phyloP scores from a whole-genome alignment of 768 basidiomycete genomes.

The Polyporus arcularius region DNA sequence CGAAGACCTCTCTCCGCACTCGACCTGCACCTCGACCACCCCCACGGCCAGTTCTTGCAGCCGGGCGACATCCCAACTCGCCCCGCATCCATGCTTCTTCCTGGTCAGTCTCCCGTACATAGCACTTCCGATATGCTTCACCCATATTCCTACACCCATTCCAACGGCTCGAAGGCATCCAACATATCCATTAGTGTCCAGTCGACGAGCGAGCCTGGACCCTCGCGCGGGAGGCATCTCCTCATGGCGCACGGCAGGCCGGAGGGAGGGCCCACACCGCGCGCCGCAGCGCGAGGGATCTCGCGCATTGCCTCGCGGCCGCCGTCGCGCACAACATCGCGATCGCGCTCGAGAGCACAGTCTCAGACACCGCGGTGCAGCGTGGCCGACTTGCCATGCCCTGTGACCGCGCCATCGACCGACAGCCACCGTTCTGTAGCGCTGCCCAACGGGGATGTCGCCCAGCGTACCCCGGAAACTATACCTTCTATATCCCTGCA shows the following conservation, averaged over 20 bases:
- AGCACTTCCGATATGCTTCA: slow-evolving; percentile 3
- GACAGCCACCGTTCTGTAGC: slow-evolving; percentile 1
- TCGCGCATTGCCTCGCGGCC: slow-evolving; percentile 12
- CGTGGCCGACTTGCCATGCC: background rate
- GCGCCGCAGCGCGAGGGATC: slow-evolving; percentile 16
- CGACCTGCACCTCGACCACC: slow-evolving; percentile 8
- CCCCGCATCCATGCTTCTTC: slow-evolving; percentile 12
- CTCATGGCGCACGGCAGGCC: slow-evolving; percentile 2
- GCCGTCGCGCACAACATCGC: slow-evolving; percentile 9
- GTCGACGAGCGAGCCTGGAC: background rate
- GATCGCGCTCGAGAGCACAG: slow-evolving; percentile 5
- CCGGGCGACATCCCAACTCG: slow-evolving; percentile 11
- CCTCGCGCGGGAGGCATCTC: background rate
- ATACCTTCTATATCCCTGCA: background rate
- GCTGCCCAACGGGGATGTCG: background rate
- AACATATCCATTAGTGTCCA: slow-evolving; percentile 4
- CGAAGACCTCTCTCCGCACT: slow-evolving; percentile 15
- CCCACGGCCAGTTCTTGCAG: slow-evolving; percentile 7
- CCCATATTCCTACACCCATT: slow-evolving; percentile 4
- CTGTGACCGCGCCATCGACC: background rate
- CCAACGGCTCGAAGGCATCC: slow-evolving; percentile 10
- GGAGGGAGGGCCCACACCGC: slow-evolving; percentile 6
- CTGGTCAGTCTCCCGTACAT: slow-evolving; percentile 8
- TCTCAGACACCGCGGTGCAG: background rate
- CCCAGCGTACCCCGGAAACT: background rate